phyloP scores from a whole-genome alignment of 768 basidiomycete species.

The Serendipita sp. region DNA sequence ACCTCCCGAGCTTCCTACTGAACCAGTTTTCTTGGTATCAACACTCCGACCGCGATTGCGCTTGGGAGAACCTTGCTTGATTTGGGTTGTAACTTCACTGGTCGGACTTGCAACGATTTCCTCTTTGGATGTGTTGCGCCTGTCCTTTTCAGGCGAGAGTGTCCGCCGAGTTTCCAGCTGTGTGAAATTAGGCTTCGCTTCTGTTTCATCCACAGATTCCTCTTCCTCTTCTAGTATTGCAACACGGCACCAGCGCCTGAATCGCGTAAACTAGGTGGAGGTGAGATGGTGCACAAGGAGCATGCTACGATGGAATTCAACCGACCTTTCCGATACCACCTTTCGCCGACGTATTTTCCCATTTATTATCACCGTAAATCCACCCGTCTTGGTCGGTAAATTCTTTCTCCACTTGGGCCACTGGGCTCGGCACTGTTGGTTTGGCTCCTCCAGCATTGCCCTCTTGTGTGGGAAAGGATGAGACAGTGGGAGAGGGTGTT shows the following conservation, averaged over 20 bases:
- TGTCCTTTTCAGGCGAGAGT: not conserved
- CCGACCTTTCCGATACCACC: constrained; percentile 75
- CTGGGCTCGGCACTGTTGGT: constrained; percentile 14
- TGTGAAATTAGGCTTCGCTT: not conserved
- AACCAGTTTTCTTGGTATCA: not conserved
- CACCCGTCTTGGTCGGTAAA: constrained; percentile 76
- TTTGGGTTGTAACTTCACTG: no score
- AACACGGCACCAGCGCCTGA: constrained; percentile 72
- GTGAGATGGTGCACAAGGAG: not conserved
- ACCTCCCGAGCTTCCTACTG: not conserved
- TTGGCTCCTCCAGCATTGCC: constrained; percentile 14
- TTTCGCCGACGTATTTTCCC: constrained; percentile 60
- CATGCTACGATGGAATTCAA: not conserved
- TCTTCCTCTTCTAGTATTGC: constrained; percentile 62
- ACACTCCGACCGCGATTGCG: no score
- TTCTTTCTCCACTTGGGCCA: constrained; percentile 3
- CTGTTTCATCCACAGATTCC: constrained; percentile 22
- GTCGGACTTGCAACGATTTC: no score
- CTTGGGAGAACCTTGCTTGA: no score
- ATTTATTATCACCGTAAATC: constrained; percentile 92
- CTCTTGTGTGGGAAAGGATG: constrained; percentile 6
- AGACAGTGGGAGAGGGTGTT: not conserved
- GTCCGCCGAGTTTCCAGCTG: not conserved
- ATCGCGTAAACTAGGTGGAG: constrained; percentile 54
- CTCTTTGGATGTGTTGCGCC: no score